Base-by-base conservation (phyloP, 306 rosid genomes). In the Gillenia trifoliata region DNA sequence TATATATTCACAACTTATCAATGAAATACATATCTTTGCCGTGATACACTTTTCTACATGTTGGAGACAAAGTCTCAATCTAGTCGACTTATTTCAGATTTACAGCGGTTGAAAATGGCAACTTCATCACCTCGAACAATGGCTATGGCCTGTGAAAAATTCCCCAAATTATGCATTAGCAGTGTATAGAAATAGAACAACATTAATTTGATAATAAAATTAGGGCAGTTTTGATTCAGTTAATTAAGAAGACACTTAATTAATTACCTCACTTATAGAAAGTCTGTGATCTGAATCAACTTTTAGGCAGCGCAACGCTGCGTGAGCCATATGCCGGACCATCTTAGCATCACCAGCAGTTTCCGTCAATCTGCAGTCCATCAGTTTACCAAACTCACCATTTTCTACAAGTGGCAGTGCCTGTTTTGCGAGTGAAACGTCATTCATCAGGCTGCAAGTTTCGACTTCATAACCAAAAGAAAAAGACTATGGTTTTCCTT, bases 111-210 rank as follows among this genome's bases (percentile, higher is more conserved):
- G 50, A 62, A 55, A 26, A 60, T 9, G 6, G 29, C 71, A 66
- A 61, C 81, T 41, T 66, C 52, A 47, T 81, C 80, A 36, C 81
- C 84, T 23, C 70, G 80, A 47, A 76, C 84, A 65, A 81, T 62
- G 25, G 74, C 74, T 26, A 81, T 11, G 49, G 66, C 81, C 84
- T 81, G 67, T 40, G 23, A 57, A 64, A 75, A 10, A 36, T 52
- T 8, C 45, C 12, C 43, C 36, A 6, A 28, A 17, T 15, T 16
- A 79, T 12, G 54, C 5, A 22, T 23, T 16, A 30, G 12, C 29
- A 30, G 19, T 15, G 28, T 5, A 69, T 5, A 11, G 29, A 69
- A 50, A 25, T 17, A 69, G 54, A 4, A n/a, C 40, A 12, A 8
- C 31, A 19, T n/a, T n/a, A n/a, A n/a, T 19, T n/a, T n/a, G 12